These are phyloP conservation scores for Talaromyces verruculosus DNA, from an alignment of 2,329 filamentous ascomycete species.

Conservation along the genomic window DNA sequence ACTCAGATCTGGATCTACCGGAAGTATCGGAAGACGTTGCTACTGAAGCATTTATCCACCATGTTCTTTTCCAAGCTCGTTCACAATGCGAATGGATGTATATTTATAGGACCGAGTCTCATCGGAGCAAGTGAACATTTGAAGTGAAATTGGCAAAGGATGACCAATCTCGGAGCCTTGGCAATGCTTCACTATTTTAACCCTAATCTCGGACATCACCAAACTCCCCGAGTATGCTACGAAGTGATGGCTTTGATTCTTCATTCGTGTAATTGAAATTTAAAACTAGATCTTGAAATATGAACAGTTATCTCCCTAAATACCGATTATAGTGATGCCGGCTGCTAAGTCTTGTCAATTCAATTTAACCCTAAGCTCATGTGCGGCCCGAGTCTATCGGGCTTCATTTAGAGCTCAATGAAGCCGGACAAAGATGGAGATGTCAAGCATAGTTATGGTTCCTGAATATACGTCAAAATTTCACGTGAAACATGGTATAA, in stretches of 20 bases:
- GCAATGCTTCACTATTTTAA: background rate
- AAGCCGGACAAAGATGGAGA: background rate
- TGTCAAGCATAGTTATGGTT: background rate
- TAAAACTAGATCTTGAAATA: background rate
- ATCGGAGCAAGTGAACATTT: background rate
- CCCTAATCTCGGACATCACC: background rate
- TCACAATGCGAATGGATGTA: background rate
- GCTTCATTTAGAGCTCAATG: background rate
- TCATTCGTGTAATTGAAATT: background rate
- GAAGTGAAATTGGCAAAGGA: background rate
- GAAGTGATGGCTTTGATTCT: background rate
- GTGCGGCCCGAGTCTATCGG: background rate
- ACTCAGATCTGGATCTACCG: background rate
- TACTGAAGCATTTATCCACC: background rate
- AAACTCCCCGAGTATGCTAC: background rate
- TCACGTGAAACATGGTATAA: background rate
- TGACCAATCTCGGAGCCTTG: background rate
- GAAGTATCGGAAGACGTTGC: background rate
- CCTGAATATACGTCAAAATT: background rate
- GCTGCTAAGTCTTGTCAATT: background rate
- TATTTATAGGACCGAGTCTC: background rate
- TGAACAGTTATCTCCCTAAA: background rate
- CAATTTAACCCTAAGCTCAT: background rate
- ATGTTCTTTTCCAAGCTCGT: background rate
- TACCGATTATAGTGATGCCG: background rate